Evolutionary conservation across 495 filamentous ascomycete species (phyloP).

Genomic region (Coniosporium apollinis): DNA sequence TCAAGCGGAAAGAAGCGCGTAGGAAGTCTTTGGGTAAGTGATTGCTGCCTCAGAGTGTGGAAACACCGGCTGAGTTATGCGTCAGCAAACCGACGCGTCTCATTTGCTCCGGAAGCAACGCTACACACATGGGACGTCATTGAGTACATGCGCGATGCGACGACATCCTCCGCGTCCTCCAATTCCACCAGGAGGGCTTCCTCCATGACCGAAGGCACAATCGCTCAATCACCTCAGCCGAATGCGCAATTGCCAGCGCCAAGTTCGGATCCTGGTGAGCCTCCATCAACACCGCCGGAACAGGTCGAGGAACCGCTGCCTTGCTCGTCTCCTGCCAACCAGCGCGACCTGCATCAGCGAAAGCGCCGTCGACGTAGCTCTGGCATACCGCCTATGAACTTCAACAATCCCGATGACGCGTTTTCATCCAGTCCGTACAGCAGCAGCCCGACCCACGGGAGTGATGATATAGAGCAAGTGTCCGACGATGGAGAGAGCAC

Average conservation of each 20-base stretch:
- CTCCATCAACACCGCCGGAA: conserved; percentile 49
- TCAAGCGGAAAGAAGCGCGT: conserved; percentile 64
- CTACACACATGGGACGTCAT: conserved; percentile 95
- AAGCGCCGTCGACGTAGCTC: conserved; percentile 46
- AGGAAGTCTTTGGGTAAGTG: conserved; percentile 62
- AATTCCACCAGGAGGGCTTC: conserved; percentile 56
- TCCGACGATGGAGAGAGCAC: conserved; percentile 15
- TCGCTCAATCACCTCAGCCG: conserved; percentile 28
- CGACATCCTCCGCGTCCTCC: conserved; percentile 61
- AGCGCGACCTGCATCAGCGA: conserved; percentile 49
- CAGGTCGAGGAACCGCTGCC: conserved; percentile 38
- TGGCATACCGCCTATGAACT: conserved; percentile 40
- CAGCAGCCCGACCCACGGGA: conserved; percentile 25
- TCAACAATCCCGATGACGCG: conserved; percentile 42
- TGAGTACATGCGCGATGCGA: conserved; percentile 74
- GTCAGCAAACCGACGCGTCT: conserved; percentile 78
- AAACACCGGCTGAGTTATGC: too few relatives aligned
- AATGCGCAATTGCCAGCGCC: conserved; percentile 24
- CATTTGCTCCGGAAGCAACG: conserved; percentile 93
- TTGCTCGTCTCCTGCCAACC: conserved; percentile 45
- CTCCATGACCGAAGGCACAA: conserved; percentile 27
- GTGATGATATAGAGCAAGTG: conserved; percentile 6
- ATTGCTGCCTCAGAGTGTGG: not conserved
- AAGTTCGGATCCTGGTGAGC: conserved; percentile 36
- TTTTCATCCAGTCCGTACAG: conserved; percentile 70